A percentile compares a stretch with the other conserved stretches of the same genome.
Evolutionary conservation across 2,329 filamentous ascomycete species (phyloP).

Genomic region (Fusarium chaquense): DNA sequence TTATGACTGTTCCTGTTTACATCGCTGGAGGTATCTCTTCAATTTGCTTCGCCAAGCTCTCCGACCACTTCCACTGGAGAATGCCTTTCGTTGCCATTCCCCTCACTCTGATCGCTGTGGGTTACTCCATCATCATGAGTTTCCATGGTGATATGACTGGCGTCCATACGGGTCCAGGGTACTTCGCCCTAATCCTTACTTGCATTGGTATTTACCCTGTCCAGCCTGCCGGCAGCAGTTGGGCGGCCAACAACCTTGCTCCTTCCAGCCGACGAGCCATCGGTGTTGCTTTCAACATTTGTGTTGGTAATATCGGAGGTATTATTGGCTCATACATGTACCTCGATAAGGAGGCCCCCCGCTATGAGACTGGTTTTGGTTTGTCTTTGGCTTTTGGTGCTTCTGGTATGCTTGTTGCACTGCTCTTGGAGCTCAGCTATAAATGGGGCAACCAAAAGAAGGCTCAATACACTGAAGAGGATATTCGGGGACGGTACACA

Average conservation of each 20-base stretch:
- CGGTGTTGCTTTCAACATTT: slow-evolving; percentile 52
- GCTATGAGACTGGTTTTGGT: slow-evolving; percentile 54
- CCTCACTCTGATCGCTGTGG: not conserved
- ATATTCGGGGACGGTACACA: slow-evolving; percentile 42
- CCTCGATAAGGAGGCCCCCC: slow-evolving; percentile 50
- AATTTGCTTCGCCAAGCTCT: slow-evolving; percentile 70
- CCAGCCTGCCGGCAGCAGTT: slow-evolving; percentile 64
- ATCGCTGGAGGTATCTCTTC: slow-evolving; percentile 72
- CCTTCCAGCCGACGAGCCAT: slow-evolving; percentile 53
- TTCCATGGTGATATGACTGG: slow-evolving; percentile 61
- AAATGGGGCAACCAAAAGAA: slow-evolving; percentile 47
- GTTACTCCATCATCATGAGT: not conserved
- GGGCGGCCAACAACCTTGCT: slow-evolving; percentile 59
- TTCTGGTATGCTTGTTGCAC: slow-evolving; percentile 47
- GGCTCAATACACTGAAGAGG: slow-evolving; percentile 44
- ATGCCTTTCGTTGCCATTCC: slow-evolving; percentile 63
- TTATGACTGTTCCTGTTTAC: slow-evolving; percentile 68
- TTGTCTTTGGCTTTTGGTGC: slow-evolving; percentile 50
- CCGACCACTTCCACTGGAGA: slow-evolving; percentile 72
- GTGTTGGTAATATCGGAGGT: slow-evolving; percentile 52
- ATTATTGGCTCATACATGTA: slow-evolving; percentile 57
- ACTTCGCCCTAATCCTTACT: slow-evolving; percentile 67
- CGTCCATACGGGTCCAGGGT: slow-evolving; percentile 47
- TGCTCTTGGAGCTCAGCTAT: slow-evolving; percentile 49
- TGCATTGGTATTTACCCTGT: slow-evolving; percentile 78